Conservation (phyloP, 805 yeast genomes). For the Starmerella sirachaensis region DNA sequence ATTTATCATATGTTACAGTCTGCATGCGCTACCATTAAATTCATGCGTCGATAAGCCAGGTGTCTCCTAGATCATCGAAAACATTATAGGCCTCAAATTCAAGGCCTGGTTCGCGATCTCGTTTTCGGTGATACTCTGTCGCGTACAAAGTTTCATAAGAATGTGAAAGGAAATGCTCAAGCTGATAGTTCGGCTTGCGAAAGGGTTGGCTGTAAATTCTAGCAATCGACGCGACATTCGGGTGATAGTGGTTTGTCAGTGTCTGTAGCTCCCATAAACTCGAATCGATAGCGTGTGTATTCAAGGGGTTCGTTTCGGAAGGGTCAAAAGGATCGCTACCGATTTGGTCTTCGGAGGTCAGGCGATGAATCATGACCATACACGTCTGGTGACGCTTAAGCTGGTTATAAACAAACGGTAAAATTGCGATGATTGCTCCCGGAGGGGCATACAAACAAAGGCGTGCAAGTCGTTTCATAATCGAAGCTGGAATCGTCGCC, state of each 20-base stretch:
- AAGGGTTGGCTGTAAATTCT: slow-evolving; percentile 78
- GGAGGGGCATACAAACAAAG: slow-evolving; percentile 70
- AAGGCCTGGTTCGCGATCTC: slow-evolving; percentile 43
- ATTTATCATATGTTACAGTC: no score
- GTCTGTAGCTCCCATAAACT: slow-evolving; percentile 89
- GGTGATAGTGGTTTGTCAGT: slow-evolving; percentile 76
- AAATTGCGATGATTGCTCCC: slow-evolving; percentile 70
- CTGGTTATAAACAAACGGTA: slow-evolving; percentile 86
- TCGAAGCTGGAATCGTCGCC: slow-evolving; percentile 71
- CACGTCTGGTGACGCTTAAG: slow-evolving; percentile 88
- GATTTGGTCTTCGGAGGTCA: slow-evolving; percentile 3
- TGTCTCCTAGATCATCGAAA: slow-evolving; percentile 6
- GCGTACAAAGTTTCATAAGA: slow-evolving; percentile 56
- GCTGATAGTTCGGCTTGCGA: slow-evolving; percentile 68
- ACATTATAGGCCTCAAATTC: slow-evolving; percentile 37
- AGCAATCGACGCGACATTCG: slow-evolving; percentile 87
- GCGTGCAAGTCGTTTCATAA: slow-evolving; percentile 71
- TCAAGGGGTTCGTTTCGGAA: slow-evolving; percentile 58
- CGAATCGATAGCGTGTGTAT: slow-evolving; percentile 67
- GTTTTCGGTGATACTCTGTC: slow-evolving; percentile 34
- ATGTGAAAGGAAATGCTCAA: slow-evolving; percentile 94
- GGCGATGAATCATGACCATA: slow-evolving; percentile 69
- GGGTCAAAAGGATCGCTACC: slow-evolving; percentile 53
- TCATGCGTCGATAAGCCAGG: slow-evolving; percentile 1
- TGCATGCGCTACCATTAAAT: no score